Conservation (phyloP, 768 basidiomycete species). For the Antrodiella citrinella region DNA sequence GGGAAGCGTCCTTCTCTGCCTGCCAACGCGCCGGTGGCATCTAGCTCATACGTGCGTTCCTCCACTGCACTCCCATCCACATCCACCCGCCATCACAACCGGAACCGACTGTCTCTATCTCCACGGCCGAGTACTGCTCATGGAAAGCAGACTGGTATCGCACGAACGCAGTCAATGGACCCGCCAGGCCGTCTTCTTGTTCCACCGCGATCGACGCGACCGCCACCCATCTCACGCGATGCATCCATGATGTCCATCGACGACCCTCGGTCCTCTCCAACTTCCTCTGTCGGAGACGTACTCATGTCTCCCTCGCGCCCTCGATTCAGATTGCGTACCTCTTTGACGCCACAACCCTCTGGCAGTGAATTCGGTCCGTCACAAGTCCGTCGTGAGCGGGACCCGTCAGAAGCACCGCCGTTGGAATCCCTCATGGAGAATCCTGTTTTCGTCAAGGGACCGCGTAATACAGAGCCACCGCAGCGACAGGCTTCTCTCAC, state of each 20-base stretch:
- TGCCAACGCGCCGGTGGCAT: constrained; percentile 3
- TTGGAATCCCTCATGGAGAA: constrained; percentile 52
- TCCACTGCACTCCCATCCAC: neutral
- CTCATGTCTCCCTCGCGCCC: constrained; percentile 44
- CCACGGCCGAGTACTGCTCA: constrained; percentile 9
- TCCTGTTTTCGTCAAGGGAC: constrained; percentile 64
- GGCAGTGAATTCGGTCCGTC: constrained; percentile 34
- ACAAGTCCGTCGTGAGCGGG: constrained; percentile 33
- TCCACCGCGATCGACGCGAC: constrained; percentile 15
- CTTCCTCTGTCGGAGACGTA: constrained; percentile 27
- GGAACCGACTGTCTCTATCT: constrained; percentile 10
- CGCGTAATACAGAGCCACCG: constrained; percentile 21
- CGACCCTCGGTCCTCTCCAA: constrained; percentile 24
- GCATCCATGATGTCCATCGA: constrained; percentile 28
- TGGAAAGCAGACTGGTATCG: constrained; percentile 13
- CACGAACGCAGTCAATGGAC: constrained; percentile 71
- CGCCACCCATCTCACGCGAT: constrained; percentile 30
- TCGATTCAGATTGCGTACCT: constrained; percentile 55
- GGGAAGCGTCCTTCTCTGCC: neutral
- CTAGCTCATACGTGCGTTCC: constrained; percentile 3
- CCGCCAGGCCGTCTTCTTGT: constrained; percentile 26
- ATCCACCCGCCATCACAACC: constrained; percentile 1
- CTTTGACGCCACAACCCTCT: constrained; percentile 62
- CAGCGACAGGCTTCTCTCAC: constrained; percentile 28
- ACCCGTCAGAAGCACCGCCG: constrained; percentile 64